Conservation (phyloP, 2,329 filamentous ascomycete genomes). For the Sporothrix variecibatus region DNA sequence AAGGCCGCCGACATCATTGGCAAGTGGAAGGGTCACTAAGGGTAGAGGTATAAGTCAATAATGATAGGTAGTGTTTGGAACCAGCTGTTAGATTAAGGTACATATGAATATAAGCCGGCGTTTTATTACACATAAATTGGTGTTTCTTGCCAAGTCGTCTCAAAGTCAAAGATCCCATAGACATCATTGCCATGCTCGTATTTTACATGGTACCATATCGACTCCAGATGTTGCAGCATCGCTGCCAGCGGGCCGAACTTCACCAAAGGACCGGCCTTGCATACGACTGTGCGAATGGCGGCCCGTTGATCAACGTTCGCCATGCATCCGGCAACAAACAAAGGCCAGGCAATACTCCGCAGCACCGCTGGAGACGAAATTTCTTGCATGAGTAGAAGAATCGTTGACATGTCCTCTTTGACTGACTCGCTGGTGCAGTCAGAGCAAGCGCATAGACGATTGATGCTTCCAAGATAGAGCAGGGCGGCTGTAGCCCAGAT, state of each 20-base stretch:
- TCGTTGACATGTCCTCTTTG: not conserved
- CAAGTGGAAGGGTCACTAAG: constrained; percentile 6
- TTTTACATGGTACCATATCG: not conserved
- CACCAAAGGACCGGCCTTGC: not conserved
- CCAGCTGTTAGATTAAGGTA: too few species aligned
- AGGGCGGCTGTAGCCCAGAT: not conserved
- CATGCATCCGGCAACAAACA: not conserved
- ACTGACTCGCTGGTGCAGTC: not conserved
- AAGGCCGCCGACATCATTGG: constrained; percentile 8
- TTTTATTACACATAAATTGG: not conserved
- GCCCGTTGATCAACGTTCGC: not conserved
- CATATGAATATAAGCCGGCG: not conserved
- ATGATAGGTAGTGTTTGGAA: not conserved
- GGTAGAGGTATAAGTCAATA: not conserved
- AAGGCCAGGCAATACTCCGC: not conserved
- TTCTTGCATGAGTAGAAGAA: not conserved
- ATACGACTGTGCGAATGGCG: not conserved
- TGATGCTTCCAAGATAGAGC: not conserved
- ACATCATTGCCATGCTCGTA: too few species aligned
- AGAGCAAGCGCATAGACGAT: not conserved
- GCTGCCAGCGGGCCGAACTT: not conserved
- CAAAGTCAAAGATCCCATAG: too few species aligned
- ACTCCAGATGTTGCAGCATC: not conserved
- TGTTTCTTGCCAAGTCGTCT: not conserved
- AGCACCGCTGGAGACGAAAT: not conserved